phyloP scores from a whole-genome alignment of 1,139 yeast species.

The Entelexis paramagnoliae region DNA sequence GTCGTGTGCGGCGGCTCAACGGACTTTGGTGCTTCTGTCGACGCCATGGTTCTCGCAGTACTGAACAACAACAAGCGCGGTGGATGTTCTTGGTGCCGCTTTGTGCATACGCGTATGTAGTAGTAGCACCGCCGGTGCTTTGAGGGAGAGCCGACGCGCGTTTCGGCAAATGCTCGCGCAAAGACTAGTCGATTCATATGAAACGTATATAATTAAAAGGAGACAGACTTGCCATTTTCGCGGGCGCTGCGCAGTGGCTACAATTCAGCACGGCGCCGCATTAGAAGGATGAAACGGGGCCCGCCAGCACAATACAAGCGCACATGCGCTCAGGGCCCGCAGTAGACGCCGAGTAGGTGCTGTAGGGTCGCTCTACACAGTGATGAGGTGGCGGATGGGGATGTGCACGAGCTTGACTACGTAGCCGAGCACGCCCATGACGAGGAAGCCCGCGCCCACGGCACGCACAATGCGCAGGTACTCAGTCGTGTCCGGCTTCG shows the following conservation, averaged over 20 bases:
- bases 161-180: background rate
- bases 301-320: too few relatives aligned
- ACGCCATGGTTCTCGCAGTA: background rate
- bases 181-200: background rate
- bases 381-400: constrained; percentile 90
- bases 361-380: constrained; percentile 40
- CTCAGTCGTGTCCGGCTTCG: constrained; percentile 86
- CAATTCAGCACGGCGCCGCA: too few relatives aligned
- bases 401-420: constrained; percentile 89
- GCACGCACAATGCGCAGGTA: constrained; percentile 83
- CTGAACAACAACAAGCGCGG: background rate
- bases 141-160: too few relatives aligned
- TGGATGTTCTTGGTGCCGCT: background rate
- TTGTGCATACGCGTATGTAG: too few relatives aligned
- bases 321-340: too few relatives aligned
- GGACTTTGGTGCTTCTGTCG: background rate
- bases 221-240: background rate
- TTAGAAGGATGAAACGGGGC: too few relatives aligned
- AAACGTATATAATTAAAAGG: background rate
- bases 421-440: constrained; percentile 97
- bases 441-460: constrained; percentile 90
- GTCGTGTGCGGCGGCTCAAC: background rate
- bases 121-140: too few relatives aligned
- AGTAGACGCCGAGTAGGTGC: background rate
- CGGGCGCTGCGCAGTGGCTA: background rate